Evolutionary conservation across 2,329 filamentous ascomycete species (phyloP).

Genomic region (Aplosporella prunicola): DNA sequence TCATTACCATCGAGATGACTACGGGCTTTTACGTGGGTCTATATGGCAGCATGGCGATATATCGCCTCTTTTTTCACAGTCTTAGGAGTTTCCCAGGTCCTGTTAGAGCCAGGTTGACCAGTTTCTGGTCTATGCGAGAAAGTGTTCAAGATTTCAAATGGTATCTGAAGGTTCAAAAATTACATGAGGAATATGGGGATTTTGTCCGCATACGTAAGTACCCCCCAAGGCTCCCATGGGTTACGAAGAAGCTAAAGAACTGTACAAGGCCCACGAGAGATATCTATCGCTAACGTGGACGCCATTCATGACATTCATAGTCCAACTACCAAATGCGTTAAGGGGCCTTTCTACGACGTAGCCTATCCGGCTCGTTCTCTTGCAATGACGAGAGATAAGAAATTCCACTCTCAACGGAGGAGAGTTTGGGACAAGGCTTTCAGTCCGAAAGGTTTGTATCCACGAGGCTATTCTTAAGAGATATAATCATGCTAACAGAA

Average conservation of each 20-base stretch:
- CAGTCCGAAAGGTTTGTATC: conserved; percentile 16
- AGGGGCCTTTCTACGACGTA: conserved; percentile 21
- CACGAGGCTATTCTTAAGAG: not conserved
- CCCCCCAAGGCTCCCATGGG: not conserved
- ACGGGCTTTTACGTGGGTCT: conserved; percentile 12
- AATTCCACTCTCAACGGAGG: conserved; percentile 22
- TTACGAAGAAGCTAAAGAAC: not conserved
- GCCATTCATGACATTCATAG: conserved; percentile 24
- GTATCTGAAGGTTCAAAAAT: conserved; percentile 18
- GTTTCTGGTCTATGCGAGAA: conserved; percentile 28
- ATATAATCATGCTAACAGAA: too few relatives aligned
- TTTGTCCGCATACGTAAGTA: conserved; percentile 22
- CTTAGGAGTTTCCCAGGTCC: conserved; percentile 32
- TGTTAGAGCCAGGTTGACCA: conserved; percentile 26
- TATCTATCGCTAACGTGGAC: conserved; percentile 22
- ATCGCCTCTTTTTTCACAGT: conserved; percentile 34
- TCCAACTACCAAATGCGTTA: conserved; percentile 21
- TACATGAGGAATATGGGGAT: conserved; percentile 24
- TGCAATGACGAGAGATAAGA: conserved; percentile 19
- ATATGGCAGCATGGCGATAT: conserved; percentile 26
- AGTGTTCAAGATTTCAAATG: conserved; percentile 14
- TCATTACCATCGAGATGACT: not conserved
- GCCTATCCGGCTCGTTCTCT: conserved; percentile 14
- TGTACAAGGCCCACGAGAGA: conserved; percentile 20
- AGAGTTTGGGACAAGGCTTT: conserved; percentile 26